Evolutionary conservation across 23 red algal genomes (phyloP), one percentile per base, ranked within the genome.

Genomic region (Agarophyton chilense): DNA sequence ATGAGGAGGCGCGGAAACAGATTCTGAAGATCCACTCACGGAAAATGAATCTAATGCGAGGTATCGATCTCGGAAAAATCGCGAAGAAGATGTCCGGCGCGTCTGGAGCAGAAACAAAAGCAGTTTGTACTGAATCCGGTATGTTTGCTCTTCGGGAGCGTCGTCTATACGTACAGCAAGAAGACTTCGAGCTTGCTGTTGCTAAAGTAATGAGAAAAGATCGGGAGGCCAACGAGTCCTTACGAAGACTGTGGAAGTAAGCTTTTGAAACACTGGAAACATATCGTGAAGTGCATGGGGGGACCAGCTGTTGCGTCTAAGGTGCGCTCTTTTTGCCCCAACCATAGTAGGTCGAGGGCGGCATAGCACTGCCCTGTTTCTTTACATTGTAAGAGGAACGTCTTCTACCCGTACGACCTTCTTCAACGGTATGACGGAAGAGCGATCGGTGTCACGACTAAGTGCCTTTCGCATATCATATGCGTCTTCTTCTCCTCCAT

Each of bases 171-270:
- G 96, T 98, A 55, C 94, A 89, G 39, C 96, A 98, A 86, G 96
- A 98, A 26, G 96, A 98, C 61, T 98, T 98, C 66, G 96, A 98
- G 39, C 81, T 98, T 68, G 96, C 96, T 25, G 96, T 98, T 11
- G 75, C 88, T 21, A 98, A 98, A 80, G 96, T 98, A 31, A 98
- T 98, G 96, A 54, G 96, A 34, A 94, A 98, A 88, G 96, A 98
- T 64, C 40, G 81, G 3, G 96, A 98, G 28, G 62, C 72, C 17
- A 98, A 95, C 53, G 88, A 95, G 76, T 91, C 84, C 19, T 63
- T 95, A 45, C 88, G 92, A 28, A 90, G 94, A 84, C 44, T 98
- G 25, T 98, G 83, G 84, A 98, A 98, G 92, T 98, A 87, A 70
- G 45, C 34, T 42, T 6, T 9, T 70, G 4, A 36, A 34, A 24